These are phyloP conservation scores for Melaleuca alternifolia DNA, from an alignment of 345 rosid species.

Conservation along the genomic window DNA sequence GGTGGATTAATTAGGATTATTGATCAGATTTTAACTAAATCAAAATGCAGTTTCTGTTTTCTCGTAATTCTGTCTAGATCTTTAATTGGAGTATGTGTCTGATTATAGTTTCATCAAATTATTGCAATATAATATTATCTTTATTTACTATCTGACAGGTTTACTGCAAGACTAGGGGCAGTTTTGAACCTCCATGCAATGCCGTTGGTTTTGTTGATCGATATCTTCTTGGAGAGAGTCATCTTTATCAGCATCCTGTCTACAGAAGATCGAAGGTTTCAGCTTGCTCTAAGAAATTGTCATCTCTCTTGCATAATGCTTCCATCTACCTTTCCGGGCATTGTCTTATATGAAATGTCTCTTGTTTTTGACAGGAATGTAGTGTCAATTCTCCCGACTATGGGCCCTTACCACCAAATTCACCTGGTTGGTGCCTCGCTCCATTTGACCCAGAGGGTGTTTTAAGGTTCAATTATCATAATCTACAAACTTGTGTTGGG, in stretches of 20 bases:
- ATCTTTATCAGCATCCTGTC: conserved; percentile 43
- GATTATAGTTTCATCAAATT: background rate
- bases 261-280: conserved; percentile 42
- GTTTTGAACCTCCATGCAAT: conserved; percentile 54
- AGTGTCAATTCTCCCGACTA: conserved; percentile 58
- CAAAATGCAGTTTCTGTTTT: background rate
- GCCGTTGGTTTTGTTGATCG: conserved; percentile 45
- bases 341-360: background rate
- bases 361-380: conserved; percentile 29
- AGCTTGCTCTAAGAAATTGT: background rate
- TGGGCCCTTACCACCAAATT: conserved; percentile 39
- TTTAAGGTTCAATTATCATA: conserved; percentile 19
- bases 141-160: conserved; percentile 14
- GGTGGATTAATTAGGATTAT: background rate
- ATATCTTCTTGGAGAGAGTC: conserved; percentile 33
- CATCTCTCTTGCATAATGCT: background rate
- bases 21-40: background rate
- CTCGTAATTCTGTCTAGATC: background rate
- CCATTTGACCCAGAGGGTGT: conserved; percentile 62
- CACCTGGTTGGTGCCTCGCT: conserved; percentile 56
- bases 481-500: background rate
- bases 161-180: conserved; percentile 43
- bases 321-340: background rate
- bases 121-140: background rate
- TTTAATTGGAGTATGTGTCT: background rate